Base-by-base conservation (phyloP, 2,329 filamentous ascomycete species). In the Penicillium brasilianum region DNA sequence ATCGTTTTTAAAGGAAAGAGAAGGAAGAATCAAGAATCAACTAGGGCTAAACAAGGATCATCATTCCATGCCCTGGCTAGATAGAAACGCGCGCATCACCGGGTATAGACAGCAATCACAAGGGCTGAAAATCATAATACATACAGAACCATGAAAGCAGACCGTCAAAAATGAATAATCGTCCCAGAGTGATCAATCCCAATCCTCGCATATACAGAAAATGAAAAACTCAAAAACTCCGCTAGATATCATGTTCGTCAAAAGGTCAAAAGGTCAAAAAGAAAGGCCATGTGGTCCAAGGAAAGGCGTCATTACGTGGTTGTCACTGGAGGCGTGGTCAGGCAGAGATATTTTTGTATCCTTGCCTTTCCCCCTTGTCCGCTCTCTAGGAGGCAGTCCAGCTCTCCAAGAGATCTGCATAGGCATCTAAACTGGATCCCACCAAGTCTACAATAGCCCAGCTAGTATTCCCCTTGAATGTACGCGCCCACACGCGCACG, bases 401-500 rank as follows among this genome's bases (percentile, higher is more conserved):
- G 22, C 49, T 60, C 51, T 81, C 80, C 44, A 82, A 62, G 20
- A 81, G 73, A 57, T 81, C 78, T 3, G 79, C 80, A 69, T 81
- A 82, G 16, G 78, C 75, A 68, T 81, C 79, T 53, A 82, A 69
- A 58, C 79, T 81, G 9, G 74, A 77, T 13, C 80, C 80, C 43
- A 82, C 78, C 55, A 82, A 69, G 55, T 82, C 80, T 50, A 78
- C 77, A 61, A 82, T 81, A 6, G 80, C 79, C 80, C 78, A 81
- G 64, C 79, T 81, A 9, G 80, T 81, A 59, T 81, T 81, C 3
- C 80, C 80, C 56, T 77, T 80, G 63, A 81, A 81, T 4, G 78
- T 81, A 43, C 77, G 76, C 7, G 80, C 79, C 73, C 80, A 81
- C 16, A 81, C 80, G 11, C 80, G 76, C 14, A 81, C 78, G 56